phyloP scores from a whole-genome alignment of 1,284 basidiomycete species.

The Puccinia triticina region DNA sequence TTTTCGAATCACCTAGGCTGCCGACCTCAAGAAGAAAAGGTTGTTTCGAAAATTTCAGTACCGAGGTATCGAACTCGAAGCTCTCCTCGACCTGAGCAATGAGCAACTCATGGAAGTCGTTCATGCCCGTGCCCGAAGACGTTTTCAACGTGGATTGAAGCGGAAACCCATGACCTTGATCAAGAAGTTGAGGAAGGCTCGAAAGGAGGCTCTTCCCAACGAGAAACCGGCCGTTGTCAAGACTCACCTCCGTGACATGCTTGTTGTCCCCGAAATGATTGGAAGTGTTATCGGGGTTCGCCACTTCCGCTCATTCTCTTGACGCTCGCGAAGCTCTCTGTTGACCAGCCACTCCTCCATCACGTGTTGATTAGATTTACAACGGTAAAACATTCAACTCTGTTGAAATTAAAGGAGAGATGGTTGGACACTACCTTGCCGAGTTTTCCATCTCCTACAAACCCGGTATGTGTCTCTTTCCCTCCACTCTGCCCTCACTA shows the following conservation, averaged over 20 bases:
- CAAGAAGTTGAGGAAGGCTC: conserved; percentile 99
- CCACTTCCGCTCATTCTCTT: conserved; percentile 63
- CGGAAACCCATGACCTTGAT: conserved; percentile 98
- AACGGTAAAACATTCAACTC: conserved; percentile 77
- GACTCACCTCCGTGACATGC: conserved; percentile 99
- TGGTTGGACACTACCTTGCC: conserved; percentile 98
- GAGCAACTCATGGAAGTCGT: conserved; percentile 73
- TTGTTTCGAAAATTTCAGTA: conserved; percentile 47
- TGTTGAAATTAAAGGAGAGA: conserved; percentile 99
- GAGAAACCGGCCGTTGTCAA: conserved; percentile 98
- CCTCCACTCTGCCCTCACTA: too few species aligned
- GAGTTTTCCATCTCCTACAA: conserved; percentile 68
- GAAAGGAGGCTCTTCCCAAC: conserved; percentile 97
- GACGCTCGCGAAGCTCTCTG: not conserved
- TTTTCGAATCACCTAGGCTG: conserved; percentile 22
- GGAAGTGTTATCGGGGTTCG: conserved; percentile 78
- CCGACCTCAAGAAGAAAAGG: conserved; percentile 45
- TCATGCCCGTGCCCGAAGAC: conserved; percentile 95
- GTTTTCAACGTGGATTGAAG: conserved; percentile 98
- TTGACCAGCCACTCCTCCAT: not conserved
- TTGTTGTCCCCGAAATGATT: conserved; percentile 99
- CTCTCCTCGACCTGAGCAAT: conserved; percentile 48
- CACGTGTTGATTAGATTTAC: conserved; percentile 65
- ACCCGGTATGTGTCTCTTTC: conserved; percentile 49
- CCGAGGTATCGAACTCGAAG: conserved; percentile 41